These are phyloP conservation scores for Rosa persica DNA, from an alignment of 306 rosid genomes.

Conservation along the genomic window DNA sequence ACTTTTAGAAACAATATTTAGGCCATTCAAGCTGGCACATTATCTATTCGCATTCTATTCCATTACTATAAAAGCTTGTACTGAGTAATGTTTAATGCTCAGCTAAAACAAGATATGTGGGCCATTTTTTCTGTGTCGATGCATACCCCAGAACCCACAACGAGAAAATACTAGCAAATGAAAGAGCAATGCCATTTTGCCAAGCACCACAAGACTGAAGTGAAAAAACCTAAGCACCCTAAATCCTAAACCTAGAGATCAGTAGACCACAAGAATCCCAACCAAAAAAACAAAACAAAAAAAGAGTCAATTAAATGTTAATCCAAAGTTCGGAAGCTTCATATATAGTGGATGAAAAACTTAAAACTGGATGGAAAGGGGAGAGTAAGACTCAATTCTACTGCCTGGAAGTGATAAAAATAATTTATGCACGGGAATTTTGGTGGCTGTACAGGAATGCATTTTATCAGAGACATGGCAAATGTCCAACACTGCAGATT, in stretches of 20 bases:
- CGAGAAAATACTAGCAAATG: neutral
- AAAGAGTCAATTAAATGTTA: neutral
- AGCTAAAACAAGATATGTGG: neutral
- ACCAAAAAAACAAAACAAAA: no score
- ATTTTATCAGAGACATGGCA: neutral
- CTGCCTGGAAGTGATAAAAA: neutral
- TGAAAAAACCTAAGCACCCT: neutral
- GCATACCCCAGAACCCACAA: neutral
- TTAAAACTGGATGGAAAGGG: neutral
- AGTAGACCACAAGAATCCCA: neutral
- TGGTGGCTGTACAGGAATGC: neutral
- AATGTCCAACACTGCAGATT: neutral
- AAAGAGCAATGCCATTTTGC: neutral
- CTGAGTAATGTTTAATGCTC: neutral
- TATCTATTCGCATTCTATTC: neutral
- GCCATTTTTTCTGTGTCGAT: neutral
- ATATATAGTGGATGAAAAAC: neutral
- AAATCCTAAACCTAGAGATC: neutral
- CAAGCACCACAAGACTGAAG: conserved; percentile 5
- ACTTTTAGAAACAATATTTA: neutral
- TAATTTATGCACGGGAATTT: neutral
- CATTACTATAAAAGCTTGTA: neutral
- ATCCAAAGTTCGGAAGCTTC: neutral
- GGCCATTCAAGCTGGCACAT: neutral
- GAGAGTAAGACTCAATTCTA: neutral